phyloP scores from a whole-genome alignment of 2,329 filamentous ascomycete species.

The Graphiopsis chlorocephala region DNA sequence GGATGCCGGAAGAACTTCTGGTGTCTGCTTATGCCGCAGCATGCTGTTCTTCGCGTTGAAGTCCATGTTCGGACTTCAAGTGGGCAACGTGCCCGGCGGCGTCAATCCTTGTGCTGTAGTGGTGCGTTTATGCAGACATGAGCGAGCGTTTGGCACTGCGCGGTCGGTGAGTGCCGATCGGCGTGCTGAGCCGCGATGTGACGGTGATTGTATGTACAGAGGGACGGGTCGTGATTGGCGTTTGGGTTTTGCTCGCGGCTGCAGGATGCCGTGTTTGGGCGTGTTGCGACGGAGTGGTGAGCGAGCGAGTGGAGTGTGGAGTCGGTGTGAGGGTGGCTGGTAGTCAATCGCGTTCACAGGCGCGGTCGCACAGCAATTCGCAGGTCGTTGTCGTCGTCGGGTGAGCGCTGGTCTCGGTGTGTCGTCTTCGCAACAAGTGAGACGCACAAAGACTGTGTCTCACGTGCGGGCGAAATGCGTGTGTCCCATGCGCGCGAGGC shows the following conservation, averaged over 20 bases:
- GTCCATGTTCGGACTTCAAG: slow-evolving; percentile 8
- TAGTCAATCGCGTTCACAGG: neutral
- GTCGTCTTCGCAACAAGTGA: slow-evolving; percentile 11
- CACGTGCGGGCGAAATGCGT: neutral
- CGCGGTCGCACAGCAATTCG: neutral
- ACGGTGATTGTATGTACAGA: slow-evolving; percentile 9
- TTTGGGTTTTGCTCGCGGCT: neutral
- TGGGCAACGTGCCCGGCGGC: neutral
- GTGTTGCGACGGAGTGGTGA: neutral
- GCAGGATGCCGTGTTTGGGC: slow-evolving; percentile 7
- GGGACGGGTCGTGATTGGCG: neutral
- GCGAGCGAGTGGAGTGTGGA: slow-evolving; percentile 1
- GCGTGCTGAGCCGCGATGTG: slow-evolving; percentile 20
- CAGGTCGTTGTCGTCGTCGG: slow-evolving; percentile 3
- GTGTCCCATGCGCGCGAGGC: slow-evolving; percentile 2
- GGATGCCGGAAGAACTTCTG: slow-evolving; percentile 30
- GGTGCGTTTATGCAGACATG: slow-evolving; percentile 8
- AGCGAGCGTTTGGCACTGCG: neutral
- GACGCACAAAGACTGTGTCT: slow-evolving; percentile 4
- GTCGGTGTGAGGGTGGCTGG: neutral
- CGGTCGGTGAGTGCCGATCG: neutral
- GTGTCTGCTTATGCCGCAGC: slow-evolving; percentile 11
- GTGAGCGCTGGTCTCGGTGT: neutral
- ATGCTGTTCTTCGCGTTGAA: slow-evolving; percentile 5
- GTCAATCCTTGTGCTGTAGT: neutral